Base-by-base conservation (phyloP, 2,329 filamentous ascomycete genomes). In the Cryphonectria parasitica region DNA sequence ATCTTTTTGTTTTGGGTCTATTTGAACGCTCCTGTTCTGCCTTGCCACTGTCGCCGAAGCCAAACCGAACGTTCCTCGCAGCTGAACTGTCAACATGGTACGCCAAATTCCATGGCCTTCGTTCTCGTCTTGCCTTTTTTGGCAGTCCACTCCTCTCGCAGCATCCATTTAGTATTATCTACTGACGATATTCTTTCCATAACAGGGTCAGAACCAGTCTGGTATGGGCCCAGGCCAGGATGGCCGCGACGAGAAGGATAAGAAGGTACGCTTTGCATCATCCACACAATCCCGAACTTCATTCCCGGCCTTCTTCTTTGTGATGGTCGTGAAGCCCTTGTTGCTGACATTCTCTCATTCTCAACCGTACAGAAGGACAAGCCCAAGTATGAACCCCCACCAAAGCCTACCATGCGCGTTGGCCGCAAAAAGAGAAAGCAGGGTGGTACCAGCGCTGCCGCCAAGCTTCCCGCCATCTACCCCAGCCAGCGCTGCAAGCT, bases 351-450 rank as follows among this genome's bases (percentile, higher is more conserved):
- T 45, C 11, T 28, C 39, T 45, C 61, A n/a, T 64, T 25, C 6
- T 31, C 61, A 63, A 36, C 52, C 72, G 76, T 41, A 10, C 78
- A 97, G 95, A 98, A 99, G 89, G 95, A 99, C 74, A 99, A 99
- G 91, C 96, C 96, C 80, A 98, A 97, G 92, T 99, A 99, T 87
- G 96, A 99, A 83, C 96, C 96, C 75, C 96, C 96, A 76, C 96
- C 96, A 82, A 92, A 95, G 79, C 96, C 96, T 74, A 99, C 96
- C 73, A 98, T 96, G 75, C 93, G 96, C 81, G 92, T 99, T 80
- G 96, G 96, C 73, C 93, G 95, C 79, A 98, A 97, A 92, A 99
- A 99, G 92, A 95, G 95, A 88, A 98, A 93, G 91, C 89, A 90
- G 65, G 94, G 92, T 72, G 96, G 96, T 67, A 94, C 94, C 74